A percentile compares a stretch with the other conserved stretches of the same genome.
phyloP scores from a whole-genome alignment of 2,329 filamentous ascomycete genomes.

The Fusarium secorum region DNA sequence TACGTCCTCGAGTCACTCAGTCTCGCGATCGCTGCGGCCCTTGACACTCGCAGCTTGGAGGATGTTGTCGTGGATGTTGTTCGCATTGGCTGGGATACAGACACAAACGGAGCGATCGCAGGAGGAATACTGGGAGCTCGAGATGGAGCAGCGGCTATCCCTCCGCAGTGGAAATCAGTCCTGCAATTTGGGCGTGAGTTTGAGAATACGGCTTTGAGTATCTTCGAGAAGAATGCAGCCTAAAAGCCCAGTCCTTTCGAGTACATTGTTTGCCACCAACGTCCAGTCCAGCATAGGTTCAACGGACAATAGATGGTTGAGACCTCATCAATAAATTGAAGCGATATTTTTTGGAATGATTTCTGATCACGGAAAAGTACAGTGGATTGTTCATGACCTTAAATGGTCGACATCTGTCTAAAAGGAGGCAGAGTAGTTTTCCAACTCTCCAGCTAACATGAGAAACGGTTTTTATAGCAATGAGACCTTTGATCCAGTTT shows the following conservation, averaged over 20 bases:
- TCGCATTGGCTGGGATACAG: slow-evolving; percentile 54
- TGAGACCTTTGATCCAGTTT: too few species aligned
- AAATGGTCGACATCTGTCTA: not conserved
- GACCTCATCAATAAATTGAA: not conserved
- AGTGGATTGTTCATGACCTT: not conserved
- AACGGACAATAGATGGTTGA: too few species aligned
- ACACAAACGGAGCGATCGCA: slow-evolving; percentile 57
- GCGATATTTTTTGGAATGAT: fast-evolving
- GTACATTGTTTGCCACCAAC: fast-evolving
- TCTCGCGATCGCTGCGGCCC: slow-evolving; percentile 52
- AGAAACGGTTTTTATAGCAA: too few species aligned
- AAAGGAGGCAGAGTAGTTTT: too few species aligned
- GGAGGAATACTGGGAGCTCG: slow-evolving; percentile 56
- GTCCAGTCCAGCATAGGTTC: not conserved
- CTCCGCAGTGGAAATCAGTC: slow-evolving; percentile 49
- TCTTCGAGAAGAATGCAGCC: not conserved
- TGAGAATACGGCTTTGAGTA: not conserved
- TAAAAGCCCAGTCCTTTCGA: not conserved
- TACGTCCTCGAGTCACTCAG: slow-evolving; percentile 55
- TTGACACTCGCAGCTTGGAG: slow-evolving; percentile 51
- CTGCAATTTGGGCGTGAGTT: slow-evolving; percentile 54
- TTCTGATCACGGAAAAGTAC: not conserved
- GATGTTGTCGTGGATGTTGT: slow-evolving; percentile 57
- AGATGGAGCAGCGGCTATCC: slow-evolving; percentile 54
- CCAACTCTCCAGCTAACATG: too few species aligned